Evolutionary conservation across 805 yeast genomes (phyloP), one percentile per base, ranked within the genome.

Genomic region (Candida rishiriensis): DNA sequence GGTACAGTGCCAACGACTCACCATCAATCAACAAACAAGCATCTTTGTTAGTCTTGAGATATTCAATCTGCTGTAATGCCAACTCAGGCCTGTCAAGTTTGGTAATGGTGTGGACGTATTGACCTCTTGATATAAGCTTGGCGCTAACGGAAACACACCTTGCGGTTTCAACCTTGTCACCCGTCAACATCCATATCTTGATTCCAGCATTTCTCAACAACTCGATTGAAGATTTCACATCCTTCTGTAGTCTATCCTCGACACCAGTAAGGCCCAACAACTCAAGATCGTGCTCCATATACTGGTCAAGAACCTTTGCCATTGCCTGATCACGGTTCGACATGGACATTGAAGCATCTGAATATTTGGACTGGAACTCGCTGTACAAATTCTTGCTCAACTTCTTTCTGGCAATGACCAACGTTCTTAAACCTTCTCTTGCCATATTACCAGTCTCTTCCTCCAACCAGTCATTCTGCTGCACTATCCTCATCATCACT

Each of bases 361-460:
- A 70, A 58, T 85, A 89, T 36, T 74, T 80, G 28, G 69, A 68
- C 37, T 74, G 71, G 59, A 93, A 93, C 10, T 76, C 77, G 29
- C 79, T 80, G 58, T 79, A 87, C 1, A 71, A 51, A 41, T 75
- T 72, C 10, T 59, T 55, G 6, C 75, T 69, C 36, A 93, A 65
- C 56, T 75, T 81, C 65, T 88, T 89, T 46, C 95, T 76, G n/a
- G 90, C 98, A 52, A 93, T 81, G 2, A 93, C 99, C 54, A 93
- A 74, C 0, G 99, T 93, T 59, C 99, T 79, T 50, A 93, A 73
- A 14, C 99, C 99, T 68, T 93, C 99, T 49, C 99, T 81, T 1
- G 99, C 98, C 97, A 93, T 89, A 57, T 93, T 93, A 15, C 89
- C 83, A 0, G 96, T 88, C 64, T 93, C 99, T 67, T 93, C 99